Base-by-base conservation (phyloP, 345 rosid genomes). In the Clausena lansium region DNA sequence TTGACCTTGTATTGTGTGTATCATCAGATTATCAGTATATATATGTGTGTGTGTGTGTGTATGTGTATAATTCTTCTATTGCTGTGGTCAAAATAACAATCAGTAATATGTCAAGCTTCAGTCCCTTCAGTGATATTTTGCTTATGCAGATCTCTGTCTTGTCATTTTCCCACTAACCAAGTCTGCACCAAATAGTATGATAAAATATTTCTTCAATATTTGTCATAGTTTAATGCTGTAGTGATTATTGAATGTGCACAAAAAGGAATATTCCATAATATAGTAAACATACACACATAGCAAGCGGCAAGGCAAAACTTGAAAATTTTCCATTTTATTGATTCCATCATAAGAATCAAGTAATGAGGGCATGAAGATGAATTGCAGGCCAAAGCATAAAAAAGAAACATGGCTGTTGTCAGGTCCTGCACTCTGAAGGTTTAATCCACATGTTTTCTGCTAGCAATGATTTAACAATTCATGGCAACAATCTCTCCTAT, bases 251-350 rank as follows among this genome's bases (percentile, higher is more conserved):
- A 17, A 63, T 19, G 30, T 63, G 10, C 41, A 64, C 55, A 50
- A 32, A 35, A 19, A 9, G 20, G n/a, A 6, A 57, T 28, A 50
- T 52, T 70, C 59, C 33, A 50, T 35, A 47, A 70, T 50, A 8
- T 28, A 15, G 22, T 32, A 35, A 14, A 25, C 9, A 60, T 10
- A 57, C 2, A 7, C 19, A 9, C 9, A 5, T 36, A 61, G 58
- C 33, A 39, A 39, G n/a, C 13, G 63, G 27, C 17, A 45, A 62
- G 45, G 6, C 32, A 41, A 62, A 74, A 74, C 60, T 28, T 57
- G 36, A 25, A 59, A 60, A 6, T 55, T 66, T 55, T 66, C 72
- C 33, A 65, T 32, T 54, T 76, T 76, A 76, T 66, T 76, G 24
- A 9, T 25, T 36, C 19, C 41, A 65, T 24, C 52, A n/a, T 4